phyloP scores from a whole-genome alignment of 768 basidiomycete species.

The Naganishia onofrii region DNA sequence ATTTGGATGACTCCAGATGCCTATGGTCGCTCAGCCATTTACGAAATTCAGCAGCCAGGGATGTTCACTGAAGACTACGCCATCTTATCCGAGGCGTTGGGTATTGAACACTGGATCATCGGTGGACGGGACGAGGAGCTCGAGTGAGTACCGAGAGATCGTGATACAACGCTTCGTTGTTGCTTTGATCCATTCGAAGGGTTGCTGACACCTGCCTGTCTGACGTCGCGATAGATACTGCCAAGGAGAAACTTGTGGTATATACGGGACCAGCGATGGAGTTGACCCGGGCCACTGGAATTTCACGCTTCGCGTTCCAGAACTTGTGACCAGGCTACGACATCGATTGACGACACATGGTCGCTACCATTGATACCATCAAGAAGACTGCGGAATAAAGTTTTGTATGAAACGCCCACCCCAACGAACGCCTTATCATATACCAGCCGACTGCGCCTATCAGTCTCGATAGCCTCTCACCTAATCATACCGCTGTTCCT shows the following conservation, averaged over 20 bases:
- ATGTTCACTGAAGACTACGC: conserved; percentile 27
- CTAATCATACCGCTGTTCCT: no score
- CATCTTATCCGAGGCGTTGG: conserved; percentile 21
- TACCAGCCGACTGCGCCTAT: no score
- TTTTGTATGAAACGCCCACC: no score
- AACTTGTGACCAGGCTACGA: not conserved
- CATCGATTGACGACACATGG: not conserved
- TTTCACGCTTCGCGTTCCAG: not conserved
- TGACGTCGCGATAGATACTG: not conserved
- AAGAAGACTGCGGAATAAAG: no score
- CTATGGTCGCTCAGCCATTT: conserved; percentile 23
- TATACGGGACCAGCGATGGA: not conserved
- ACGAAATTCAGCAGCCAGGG: conserved; percentile 24
- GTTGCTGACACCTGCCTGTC: not conserved
- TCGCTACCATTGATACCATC: no score
- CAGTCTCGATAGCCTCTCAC: no score
- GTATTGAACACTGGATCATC: conserved; percentile 31
- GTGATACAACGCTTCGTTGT: not conserved
- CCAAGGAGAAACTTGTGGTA: not conserved
- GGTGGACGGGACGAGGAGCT: not conserved
- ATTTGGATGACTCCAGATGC: conserved; percentile 36
- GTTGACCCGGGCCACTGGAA: not conserved
- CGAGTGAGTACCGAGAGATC: not conserved
- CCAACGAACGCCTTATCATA: no score
- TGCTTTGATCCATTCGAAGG: no score